Evolutionary conservation across 2,329 filamentous ascomycete genomes (phyloP).

Genomic region (Aspergillus uvarum): DNA sequence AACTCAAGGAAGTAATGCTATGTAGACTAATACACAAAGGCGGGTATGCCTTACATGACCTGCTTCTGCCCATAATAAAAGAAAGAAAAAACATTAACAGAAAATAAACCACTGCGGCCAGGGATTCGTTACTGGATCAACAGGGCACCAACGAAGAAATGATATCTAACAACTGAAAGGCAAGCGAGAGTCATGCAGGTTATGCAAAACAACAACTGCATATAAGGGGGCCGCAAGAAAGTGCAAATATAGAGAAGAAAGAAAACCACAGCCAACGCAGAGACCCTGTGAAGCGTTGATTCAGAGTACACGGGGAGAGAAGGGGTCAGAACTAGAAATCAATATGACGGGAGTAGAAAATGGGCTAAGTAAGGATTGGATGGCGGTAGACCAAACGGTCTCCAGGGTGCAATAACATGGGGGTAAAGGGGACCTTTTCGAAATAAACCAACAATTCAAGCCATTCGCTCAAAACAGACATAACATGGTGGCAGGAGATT

Average conservation of each 20-base stretch:
- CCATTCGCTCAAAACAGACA: background rate
- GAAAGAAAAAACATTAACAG: conserved; percentile 23
- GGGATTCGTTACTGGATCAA: conserved; percentile 29
- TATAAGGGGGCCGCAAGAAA: conserved; percentile 16
- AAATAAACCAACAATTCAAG: background rate
- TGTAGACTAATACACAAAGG: conserved; percentile 31
- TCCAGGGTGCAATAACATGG: background rate
- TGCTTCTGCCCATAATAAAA: conserved; percentile 23
- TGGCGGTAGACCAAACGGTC: conserved; percentile 14
- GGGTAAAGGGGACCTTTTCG: background rate
- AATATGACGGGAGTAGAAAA: conserved; percentile 14
- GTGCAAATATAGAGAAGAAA: conserved; percentile 15
- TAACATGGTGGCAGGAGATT: conserved; percentile 12
- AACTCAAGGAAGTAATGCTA: conserved; percentile 25
- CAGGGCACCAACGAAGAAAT: conserved; percentile 15
- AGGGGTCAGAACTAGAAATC: conserved; percentile 13
- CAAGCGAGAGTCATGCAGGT: conserved; percentile 24
- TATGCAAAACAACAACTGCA: conserved; percentile 32
- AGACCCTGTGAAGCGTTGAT: conserved; percentile 9
- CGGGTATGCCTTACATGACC: conserved; percentile 20
- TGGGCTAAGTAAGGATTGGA: conserved; percentile 14
- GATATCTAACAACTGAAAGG: conserved; percentile 16
- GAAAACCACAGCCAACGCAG: conserved; percentile 17
- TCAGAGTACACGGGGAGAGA: conserved; percentile 16
- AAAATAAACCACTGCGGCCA: conserved; percentile 23